Evolutionary conservation across 257 asterid genomes (phyloP).

Genomic region (Gardenia jasminoides): DNA sequence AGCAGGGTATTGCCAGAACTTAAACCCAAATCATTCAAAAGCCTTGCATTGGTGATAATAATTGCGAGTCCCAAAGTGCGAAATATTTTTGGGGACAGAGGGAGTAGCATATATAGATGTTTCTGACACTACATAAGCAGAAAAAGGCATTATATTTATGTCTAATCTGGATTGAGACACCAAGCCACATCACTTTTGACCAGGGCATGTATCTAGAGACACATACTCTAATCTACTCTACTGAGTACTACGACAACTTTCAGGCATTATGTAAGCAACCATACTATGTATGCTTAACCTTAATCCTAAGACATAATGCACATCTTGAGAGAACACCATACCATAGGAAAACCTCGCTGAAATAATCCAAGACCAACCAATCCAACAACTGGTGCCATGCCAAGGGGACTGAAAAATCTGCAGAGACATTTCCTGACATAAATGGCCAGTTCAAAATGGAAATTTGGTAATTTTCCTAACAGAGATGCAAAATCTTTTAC

Average conservation of each 20-base stretch:
- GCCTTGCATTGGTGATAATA: too few relatives aligned
- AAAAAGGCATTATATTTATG: too few relatives aligned
- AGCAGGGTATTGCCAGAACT: too few relatives aligned
- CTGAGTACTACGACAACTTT: too few relatives aligned
- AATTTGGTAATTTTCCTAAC: background rate
- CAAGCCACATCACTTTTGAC: background rate
- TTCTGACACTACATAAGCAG: too few relatives aligned
- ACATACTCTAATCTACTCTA: background rate
- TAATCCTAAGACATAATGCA: background rate
- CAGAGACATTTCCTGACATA: conserved; percentile 11
- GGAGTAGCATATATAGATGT: background rate
- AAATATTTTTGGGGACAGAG: too few relatives aligned
- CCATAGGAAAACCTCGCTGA: conserved; percentile 93
- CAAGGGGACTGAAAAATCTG: conserved; percentile 98
- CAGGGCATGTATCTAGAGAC: background rate
- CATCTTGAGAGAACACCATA: conserved; percentile 26
- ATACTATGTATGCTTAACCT: background rate
- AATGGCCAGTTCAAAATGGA: background rate
- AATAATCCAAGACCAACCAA: conserved; percentile 92
- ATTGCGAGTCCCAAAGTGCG: too few relatives aligned
- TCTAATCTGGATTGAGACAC: background rate
- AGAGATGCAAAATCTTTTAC: conserved; percentile 32
- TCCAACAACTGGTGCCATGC: conserved; percentile 97
- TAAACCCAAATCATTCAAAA: too few relatives aligned
- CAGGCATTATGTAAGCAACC: background rate